Evolutionary conservation across 2,329 filamentous ascomycete genomes (phyloP).

Genomic region (Bipolaris gigantea): DNA sequence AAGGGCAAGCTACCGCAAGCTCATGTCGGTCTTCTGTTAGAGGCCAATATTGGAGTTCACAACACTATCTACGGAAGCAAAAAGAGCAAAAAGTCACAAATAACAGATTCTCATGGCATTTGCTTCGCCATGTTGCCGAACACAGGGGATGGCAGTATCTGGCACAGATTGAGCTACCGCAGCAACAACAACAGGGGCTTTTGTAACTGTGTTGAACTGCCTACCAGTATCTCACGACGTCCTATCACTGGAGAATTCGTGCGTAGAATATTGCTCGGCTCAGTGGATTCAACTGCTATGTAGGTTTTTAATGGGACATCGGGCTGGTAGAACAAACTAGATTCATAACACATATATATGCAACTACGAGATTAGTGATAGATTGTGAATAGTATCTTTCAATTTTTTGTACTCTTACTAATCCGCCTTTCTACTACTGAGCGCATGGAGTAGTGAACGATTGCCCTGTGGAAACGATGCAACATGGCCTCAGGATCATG

Average conservation of each 20-base stretch:
- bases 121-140: neutral
- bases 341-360: neutral
- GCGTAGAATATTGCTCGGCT: constrained; percentile 1
- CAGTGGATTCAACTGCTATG: neutral
- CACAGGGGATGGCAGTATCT: neutral
- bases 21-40: neutral
- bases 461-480: constrained; percentile 8
- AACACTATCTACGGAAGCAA: neutral
- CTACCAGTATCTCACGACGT: neutral
- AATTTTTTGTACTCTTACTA: neutral
- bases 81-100: neutral
- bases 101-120: neutral
- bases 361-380: neutral
- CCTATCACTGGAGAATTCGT: neutral
- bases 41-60: neutral
- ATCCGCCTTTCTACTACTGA: constrained; percentile 4
- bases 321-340: neutral
- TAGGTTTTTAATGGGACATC: neutral
- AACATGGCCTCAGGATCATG: constrained; percentile 7
- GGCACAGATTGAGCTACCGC: neutral
- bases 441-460: constrained; percentile 11
- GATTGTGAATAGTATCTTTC: neutral
- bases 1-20: neutral
- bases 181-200: neutral
- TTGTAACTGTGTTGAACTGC: constrained; percentile 3